phyloP scores from a whole-genome alignment of 164 flowering plant genomes.

The Liriodendron chinense region DNA sequence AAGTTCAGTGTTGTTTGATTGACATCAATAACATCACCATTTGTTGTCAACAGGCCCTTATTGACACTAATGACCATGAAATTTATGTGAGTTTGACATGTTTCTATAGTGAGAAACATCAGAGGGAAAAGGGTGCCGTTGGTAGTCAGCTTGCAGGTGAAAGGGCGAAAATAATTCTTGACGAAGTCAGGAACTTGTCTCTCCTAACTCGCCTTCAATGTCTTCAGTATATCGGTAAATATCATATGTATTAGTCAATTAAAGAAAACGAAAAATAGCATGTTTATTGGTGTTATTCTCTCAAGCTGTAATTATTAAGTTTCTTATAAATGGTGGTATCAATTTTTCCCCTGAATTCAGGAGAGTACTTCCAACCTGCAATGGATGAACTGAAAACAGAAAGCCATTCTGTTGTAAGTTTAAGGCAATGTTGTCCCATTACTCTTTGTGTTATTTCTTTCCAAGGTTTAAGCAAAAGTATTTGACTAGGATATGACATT shows the following conservation, averaged over 20 bases:
- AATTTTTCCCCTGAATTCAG: conserved; percentile 26
- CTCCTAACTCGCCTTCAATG: conserved; percentile 66
- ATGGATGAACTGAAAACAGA: conserved; percentile 64
- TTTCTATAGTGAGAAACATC: conserved; percentile 44
- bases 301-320: neutral
- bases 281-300: too few species aligned
- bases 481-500: neutral
- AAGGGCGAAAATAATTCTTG: conserved; percentile 82
- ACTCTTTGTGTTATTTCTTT: neutral
- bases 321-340: neutral
- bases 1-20: neutral
- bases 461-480: neutral
- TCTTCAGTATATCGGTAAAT: conserved; percentile 66
- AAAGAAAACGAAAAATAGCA: too few species aligned
- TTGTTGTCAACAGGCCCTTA: conserved; percentile 60
- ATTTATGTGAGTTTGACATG: conserved; percentile 62
- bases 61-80: conserved; percentile 78
- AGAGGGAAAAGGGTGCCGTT: conserved; percentile 54
- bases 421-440: neutral
- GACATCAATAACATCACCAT: neutral
- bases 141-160: conserved; percentile 83
- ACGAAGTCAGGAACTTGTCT: conserved; percentile 64
- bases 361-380: conserved; percentile 67
- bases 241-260: neutral
- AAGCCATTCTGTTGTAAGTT: conserved; percentile 54